Percentiles rank a stretch among this genome's conserved stretches.
These are phyloP conservation scores for Penicillium desertorum DNA, from an alignment of 495 filamentous ascomycete species.

Conservation along the genomic window DNA sequence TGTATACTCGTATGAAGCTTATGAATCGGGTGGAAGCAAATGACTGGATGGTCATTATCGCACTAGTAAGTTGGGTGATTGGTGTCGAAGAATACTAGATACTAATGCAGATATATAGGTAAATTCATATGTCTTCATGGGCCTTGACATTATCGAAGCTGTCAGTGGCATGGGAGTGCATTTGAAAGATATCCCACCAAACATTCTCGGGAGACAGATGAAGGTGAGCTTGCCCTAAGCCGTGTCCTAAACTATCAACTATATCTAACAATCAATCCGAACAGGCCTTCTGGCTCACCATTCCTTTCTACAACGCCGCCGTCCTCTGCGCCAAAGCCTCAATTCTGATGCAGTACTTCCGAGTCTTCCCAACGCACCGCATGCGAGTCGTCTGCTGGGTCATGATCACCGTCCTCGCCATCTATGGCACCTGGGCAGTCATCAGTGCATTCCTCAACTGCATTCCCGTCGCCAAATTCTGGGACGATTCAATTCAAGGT, in stretches of 20 bases:
- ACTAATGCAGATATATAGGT: slow-evolving; percentile 19
- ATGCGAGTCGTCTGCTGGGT: slow-evolving; percentile 45
- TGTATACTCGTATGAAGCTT: slow-evolving; percentile 39
- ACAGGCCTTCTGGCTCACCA: slow-evolving; percentile 47
- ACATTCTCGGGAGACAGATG: slow-evolving; percentile 38
- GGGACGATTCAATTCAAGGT: slow-evolving; percentile 32
- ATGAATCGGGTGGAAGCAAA: slow-evolving; percentile 41
- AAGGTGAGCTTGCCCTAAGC: slow-evolving; percentile 29
- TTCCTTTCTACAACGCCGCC: slow-evolving; percentile 50
- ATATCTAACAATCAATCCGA: background rate
- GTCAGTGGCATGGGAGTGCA: slow-evolving; percentile 47
- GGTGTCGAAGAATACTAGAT: background rate
- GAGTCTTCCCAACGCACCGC: slow-evolving; percentile 43
- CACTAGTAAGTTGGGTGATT: slow-evolving; percentile 30
- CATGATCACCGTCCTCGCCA: slow-evolving; percentile 41
- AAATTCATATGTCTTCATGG: slow-evolving; percentile 45
- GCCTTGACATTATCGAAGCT: slow-evolving; percentile 39
- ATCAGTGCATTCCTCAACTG: slow-evolving; percentile 48
- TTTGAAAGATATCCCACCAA: slow-evolving; percentile 33
- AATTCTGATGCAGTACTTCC: slow-evolving; percentile 51
- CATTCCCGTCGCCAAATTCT: slow-evolving; percentile 48
- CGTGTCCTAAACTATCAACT: background rate
- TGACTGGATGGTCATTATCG: slow-evolving; percentile 46
- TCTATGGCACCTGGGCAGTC: slow-evolving; percentile 45
- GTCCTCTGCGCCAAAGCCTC: slow-evolving; percentile 54